phyloP scores from a whole-genome alignment of 805 yeast species.

The Kockiozyma suomiensis region DNA sequence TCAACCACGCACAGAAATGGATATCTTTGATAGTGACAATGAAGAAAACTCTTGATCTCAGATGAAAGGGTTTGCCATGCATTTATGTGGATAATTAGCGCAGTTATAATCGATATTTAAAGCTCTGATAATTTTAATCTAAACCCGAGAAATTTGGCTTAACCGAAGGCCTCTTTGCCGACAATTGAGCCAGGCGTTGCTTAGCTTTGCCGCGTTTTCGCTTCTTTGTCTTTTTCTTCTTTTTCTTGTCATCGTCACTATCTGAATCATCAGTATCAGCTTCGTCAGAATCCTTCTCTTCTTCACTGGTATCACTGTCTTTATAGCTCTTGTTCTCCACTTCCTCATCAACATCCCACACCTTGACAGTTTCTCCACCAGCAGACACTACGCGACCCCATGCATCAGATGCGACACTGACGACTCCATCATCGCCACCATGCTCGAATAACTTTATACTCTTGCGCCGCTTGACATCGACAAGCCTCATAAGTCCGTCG shows the following conservation, averaged over 20 bases:
- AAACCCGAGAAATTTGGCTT: constrained; percentile 17
- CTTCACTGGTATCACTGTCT: constrained; percentile 39
- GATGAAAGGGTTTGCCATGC: neutral
- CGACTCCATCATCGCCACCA: constrained; percentile 71
- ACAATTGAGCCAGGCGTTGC: constrained; percentile 38
- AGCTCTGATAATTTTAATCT: neutral
- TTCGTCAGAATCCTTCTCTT: constrained; percentile 43
- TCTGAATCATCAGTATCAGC: constrained; percentile 58
- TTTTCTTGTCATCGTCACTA: constrained; percentile 41
- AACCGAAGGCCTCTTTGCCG: constrained; percentile 27
- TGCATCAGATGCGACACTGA: constrained; percentile 73
- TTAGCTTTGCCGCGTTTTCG: constrained; percentile 34
- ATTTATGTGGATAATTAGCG: too few species aligned
- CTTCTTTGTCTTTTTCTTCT: constrained; percentile 24
- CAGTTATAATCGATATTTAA: too few species aligned
- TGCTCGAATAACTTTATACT: constrained; percentile 69
- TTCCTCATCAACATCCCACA: constrained; percentile 58
- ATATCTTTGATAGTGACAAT: constrained; percentile 5
- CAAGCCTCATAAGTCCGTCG: constrained; percentile 69
- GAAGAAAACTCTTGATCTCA: neutral
- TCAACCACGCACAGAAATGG: constrained; percentile 2
- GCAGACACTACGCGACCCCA: constrained; percentile 79
- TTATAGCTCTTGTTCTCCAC: neutral
- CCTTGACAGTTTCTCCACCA: constrained; percentile 77
- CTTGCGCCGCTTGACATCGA: constrained; percentile 65